Percentiles rank a stretch among this genome's conserved stretches.
These are phyloP conservation scores for Mentha longifolia DNA, from an alignment of 257 asterid genomes.

Conservation along the genomic window DNA sequence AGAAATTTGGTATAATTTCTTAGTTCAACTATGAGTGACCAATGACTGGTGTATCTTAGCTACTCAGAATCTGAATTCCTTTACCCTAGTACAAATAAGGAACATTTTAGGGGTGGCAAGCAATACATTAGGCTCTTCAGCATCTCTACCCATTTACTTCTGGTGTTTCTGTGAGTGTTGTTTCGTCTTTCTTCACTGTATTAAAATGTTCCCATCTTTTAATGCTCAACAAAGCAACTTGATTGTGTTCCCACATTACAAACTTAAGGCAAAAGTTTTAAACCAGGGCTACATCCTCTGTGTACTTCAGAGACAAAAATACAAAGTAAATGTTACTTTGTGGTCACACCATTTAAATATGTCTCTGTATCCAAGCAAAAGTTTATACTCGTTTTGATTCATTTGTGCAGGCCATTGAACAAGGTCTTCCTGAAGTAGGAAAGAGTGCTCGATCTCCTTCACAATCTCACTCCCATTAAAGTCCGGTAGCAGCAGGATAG, in stretches of 20 bases:
- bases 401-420: conserved; percentile 39
- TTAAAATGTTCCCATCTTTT: background rate
- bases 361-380: background rate
- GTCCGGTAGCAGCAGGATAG: conserved; percentile 39
- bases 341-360: conserved; percentile 19
- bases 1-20: too few relatives aligned
- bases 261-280: background rate
- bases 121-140: conserved; percentile 37
- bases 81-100: conserved; percentile 34
- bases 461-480: conserved; percentile 34
- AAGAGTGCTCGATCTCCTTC: conserved; percentile 36
- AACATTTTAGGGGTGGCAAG: conserved; percentile 36
- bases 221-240: background rate
- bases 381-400: conserved; percentile 2
- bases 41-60: too few relatives aligned
- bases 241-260: background rate
- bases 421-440: conserved; percentile 31
- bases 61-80: too few relatives aligned
- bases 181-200: conserved; percentile 31
- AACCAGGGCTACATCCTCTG: background rate
- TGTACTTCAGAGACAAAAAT: background rate
- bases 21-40: too few relatives aligned
- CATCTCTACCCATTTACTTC: conserved; percentile 31
- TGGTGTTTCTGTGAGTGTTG: conserved; percentile 32
- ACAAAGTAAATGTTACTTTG: background rate